Evolutionary conservation across 2,329 filamentous ascomycete species (phyloP), one percentile per base, ranked within the genome.

Genomic region (Coniochaeta prunicola): DNA sequence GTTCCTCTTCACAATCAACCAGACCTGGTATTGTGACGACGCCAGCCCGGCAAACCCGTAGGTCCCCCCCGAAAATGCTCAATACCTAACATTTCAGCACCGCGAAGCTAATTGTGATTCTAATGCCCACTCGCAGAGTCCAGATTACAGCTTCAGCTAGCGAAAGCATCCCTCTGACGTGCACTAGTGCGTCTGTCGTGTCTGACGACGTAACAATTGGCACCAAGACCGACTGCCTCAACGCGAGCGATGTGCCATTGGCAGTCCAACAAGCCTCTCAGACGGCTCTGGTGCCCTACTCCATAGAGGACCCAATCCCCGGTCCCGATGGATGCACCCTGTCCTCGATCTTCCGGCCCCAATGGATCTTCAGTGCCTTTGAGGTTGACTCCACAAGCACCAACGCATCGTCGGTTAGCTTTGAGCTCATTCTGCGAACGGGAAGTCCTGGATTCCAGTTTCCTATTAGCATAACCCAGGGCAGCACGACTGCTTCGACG

Each of bases 11-110:
- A 38, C 13, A 12, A n/a, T 63, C 26, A 61, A 59, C 53, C 61
- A 63, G 53, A 60, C 61, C 7, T 63, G 61, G 61, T 63, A 57
- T 36, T 63, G 61, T 42, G 60, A 61, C 24, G 61, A 61, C 13
- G 13, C 15, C 50, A 63, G 42, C 56, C 17, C 61, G 2, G 58
- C 40, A 36, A 63, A 57, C 36, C 60, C 61, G 60, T 61, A 54
- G 60, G 61, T 36, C 21, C 9, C 21, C 12, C 21, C 12, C 13
- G 15, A 3, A 13, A 9, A 48, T 5, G 12, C 42, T 5, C 21
- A 48, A 19, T 21, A 19, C 7, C 31, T 40, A 21, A 4, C n/a
- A 19, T 4, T 19, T 4, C 13, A 24, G 36, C 5, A 13, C 10
- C 36, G 15, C 10, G 21, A 24, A 5, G 4, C 7, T 13, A 28